Evolutionary conservation across 345 rosid species (phyloP).

Genomic region (Eucalyptus grandis): DNA sequence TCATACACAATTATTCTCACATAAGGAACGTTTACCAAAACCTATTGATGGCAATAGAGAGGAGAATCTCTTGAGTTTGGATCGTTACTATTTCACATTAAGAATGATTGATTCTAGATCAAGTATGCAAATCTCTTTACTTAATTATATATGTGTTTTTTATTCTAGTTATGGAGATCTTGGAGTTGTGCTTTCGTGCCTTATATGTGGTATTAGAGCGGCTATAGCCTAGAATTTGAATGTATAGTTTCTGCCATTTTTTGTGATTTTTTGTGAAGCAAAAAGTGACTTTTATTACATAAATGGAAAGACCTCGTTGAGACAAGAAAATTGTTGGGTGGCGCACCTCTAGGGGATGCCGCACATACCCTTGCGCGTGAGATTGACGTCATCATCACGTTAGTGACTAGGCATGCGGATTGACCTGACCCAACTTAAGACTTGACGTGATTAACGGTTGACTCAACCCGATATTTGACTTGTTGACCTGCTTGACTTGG

Average conservation of each 20-base stretch:
- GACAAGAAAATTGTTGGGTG: fast-evolving
- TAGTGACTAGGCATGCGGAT: fast-evolving
- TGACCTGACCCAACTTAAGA: too few species aligned
- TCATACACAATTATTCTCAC: too few species aligned
- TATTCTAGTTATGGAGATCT: too few species aligned
- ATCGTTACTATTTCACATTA: too few species aligned
- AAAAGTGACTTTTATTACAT: fast-evolving
- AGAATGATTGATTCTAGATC: fast-evolving
- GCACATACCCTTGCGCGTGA: fast-evolving
- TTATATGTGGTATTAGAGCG: fast-evolving
- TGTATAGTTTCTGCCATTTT: neutral
- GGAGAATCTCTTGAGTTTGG: too few species aligned
- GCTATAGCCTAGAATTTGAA: neutral
- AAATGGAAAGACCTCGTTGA: neutral
- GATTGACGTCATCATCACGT: fast-evolving
- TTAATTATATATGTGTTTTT: too few species aligned
- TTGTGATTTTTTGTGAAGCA: too few species aligned
- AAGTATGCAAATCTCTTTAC: too few species aligned
- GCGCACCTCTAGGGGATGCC: fast-evolving
- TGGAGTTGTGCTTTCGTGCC: fast-evolving
- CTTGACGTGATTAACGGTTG: fast-evolving
- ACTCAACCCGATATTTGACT: fast-evolving
- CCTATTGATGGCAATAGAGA: too few species aligned
- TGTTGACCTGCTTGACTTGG: fast-evolving
- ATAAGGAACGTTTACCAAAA: too few species aligned